These are phyloP conservation scores for Artemisia annua DNA, from an alignment of 129 eudicot genomes.

Conservation along the genomic window DNA sequence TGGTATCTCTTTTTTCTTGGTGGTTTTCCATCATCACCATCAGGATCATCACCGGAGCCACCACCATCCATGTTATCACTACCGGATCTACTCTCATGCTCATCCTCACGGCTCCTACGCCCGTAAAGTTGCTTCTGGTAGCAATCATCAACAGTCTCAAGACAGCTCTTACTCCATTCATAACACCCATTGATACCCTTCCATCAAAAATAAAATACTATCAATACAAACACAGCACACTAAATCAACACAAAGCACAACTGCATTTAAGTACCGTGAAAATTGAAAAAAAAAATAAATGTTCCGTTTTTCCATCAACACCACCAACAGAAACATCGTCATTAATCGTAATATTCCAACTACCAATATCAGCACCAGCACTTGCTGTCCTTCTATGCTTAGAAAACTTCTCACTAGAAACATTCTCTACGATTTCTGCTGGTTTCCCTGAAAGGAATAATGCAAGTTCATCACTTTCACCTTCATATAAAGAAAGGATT, in stretches of 20 bases:
- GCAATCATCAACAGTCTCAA: conserved; percentile 64
- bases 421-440: conserved; percentile 36
- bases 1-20: conserved; percentile 91
- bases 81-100: conserved; percentile 98
- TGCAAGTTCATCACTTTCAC: conserved; percentile 81
- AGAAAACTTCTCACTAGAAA: conserved; percentile 36
- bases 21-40: conserved; percentile 75
- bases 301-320: conserved; percentile 38
- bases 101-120: conserved; percentile 86
- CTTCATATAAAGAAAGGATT: no score
- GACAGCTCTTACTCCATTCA: conserved; percentile 79
- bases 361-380: conserved; percentile 85
- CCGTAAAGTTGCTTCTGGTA: conserved; percentile 70
- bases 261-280: background rate
- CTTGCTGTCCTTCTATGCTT: conserved; percentile 93
- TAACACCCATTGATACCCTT: conserved; percentile 54
- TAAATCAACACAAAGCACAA: background rate
- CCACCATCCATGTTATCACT: conserved; percentile 94
- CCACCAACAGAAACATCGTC: conserved; percentile 37
- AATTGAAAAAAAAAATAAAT: conserved; percentile 39
- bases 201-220: conserved; percentile 5
- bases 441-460: conserved; percentile 65
- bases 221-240: conserved; percentile 16
- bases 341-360: conserved; percentile 58
- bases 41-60: conserved; percentile 84